A percentile compares a stretch with the other conserved stretches of the same genome.
Conservation (phyloP, 2,329 filamentous ascomycete genomes). For the Neurospora sp. region DNA sequence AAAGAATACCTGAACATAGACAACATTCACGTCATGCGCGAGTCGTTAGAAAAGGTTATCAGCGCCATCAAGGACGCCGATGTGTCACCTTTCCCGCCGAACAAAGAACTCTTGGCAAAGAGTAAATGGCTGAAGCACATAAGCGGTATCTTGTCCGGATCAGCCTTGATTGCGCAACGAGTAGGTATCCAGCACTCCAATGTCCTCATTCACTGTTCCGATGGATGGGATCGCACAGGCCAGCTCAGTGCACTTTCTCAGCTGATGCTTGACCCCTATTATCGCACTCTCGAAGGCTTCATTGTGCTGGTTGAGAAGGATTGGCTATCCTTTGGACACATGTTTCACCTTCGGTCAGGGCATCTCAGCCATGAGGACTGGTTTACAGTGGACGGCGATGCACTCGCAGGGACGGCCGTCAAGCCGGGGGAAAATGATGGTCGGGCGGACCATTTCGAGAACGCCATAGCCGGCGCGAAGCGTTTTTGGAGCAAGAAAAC, state of each 20-base stretch:
- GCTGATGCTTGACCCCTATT: constrained; percentile 91
- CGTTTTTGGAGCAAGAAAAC: constrained; percentile 81
- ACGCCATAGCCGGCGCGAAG: constrained; percentile 72
- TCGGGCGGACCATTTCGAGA: constrained; percentile 68
- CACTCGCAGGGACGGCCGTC: constrained; percentile 52
- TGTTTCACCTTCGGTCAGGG: constrained; percentile 89
- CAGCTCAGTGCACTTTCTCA: constrained; percentile 88
- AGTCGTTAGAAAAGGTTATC: constrained; percentile 76
- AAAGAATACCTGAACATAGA: constrained; percentile 93
- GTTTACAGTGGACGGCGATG: constrained; percentile 82
- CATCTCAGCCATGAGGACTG: constrained; percentile 85
- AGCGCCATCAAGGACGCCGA: constrained; percentile 91
- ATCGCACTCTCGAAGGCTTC: constrained; percentile 86
- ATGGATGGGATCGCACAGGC: constrained; percentile 96
- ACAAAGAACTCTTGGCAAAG: constrained; percentile 66
- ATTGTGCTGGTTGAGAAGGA: constrained; percentile 94
- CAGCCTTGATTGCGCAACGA: constrained; percentile 72
- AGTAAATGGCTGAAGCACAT: constrained; percentile 93
- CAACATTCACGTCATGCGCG: constrained; percentile 97
- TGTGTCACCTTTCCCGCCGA: constrained; percentile 71
- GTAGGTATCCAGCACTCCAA: constrained; percentile 90
- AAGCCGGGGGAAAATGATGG: constrained; percentile 53
- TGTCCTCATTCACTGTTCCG: constrained; percentile 93
- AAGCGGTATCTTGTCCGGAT: constrained; percentile 70
- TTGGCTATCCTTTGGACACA: constrained; percentile 95